Base-by-base conservation (phyloP, 805 yeast species). In the Yarrowia bubula region DNA sequence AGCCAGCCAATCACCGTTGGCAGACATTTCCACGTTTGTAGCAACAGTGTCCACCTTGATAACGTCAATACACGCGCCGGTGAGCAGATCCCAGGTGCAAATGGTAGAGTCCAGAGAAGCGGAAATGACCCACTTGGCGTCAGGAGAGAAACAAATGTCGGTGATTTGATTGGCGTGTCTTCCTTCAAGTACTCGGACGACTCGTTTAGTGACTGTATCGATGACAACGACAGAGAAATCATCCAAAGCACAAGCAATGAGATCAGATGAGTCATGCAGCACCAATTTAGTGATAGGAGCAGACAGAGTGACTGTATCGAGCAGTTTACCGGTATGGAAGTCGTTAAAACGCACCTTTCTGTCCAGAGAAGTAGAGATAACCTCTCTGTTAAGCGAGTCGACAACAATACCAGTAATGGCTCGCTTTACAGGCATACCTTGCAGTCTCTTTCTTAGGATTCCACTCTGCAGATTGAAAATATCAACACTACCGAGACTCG, bases 1-100 rank as follows among this genome's bases (percentile, higher is more conserved):
- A 0, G 98, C 98, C 65, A 95, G 80, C 75, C 87, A 84, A 70
- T 95, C 98, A 48, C 97, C 97, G 65, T 86, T 81, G 1, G 96
- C 96, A 14, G 97, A 89, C 68, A 95, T 83, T 71, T 87, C 85
- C 37, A 96, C 80, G 64, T 83, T 79, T 0, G 98, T 91, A 3
- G 88, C 96, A n/a, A 92, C 92, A 70, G 81, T 84, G 1, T 88
- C 85, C 31, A 95, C 81, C 63, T 79, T 78, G 15, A 93, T 86
- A 68, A 97, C 98, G 77, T 95, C 99, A 66, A 95, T 91, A 75
- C 98, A 93, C 0, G 92, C 90, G 57, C 99, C 98, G 1, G 97
- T 89, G 46, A 98, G 98, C 67, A 95, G 82, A 75, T 95, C 98
- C 98, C 98, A 95, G 0, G 97, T 91, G 72, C 99, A 84, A 57